Base-by-base conservation (phyloP, 2,329 filamentous ascomycete species). In the Pseudogymnoascus sp. region DNA sequence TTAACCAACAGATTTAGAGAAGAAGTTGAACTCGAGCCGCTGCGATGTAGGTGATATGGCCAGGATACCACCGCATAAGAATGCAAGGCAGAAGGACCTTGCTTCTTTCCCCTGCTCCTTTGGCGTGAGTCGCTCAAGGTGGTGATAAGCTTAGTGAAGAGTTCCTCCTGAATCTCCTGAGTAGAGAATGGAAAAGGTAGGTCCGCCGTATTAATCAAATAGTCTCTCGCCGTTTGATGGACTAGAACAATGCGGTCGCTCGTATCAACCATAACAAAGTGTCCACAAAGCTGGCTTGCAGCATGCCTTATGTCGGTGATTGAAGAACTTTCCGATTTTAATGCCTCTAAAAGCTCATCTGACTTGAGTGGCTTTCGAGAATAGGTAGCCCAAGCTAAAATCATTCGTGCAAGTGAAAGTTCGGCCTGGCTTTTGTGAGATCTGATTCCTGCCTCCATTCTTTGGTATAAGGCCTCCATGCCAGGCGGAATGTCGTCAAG, bases 221-320 rank as follows among this genome's bases (percentile, higher is more conserved):
- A 71, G 22, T 71, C 66, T 2, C 66, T 59, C 9, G 69, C 71
- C 25, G 69, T 70, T 62, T 67, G 59, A 63, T 72, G 71, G 14
- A 72, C 64, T 53, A 69, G 62, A 25, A 63, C 37, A 5, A 33
- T 30, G 11, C 20, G 25, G 35, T 38, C 11, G 62, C 61, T 20
- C 14, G 60, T 63, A 57, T 71, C 66, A 28, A 71, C 61, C 2
- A 67, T 58, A 14, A 72, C 61, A 41, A 73, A 68, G 36, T 69
- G 61, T 3, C 71, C 66, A 61, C 71, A 72, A 14, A 70, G 60
- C 25, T 69, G 63, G 11, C 39, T 60, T 38, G 71, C 67, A 6
- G 69, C 65, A 11, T 59, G 58, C 18, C 33, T n/a, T 25, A 57
- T 14, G 15, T 62, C 59, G 14, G 71, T 57, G 57, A 69, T 65